phyloP scores from a whole-genome alignment of 2,329 filamentous ascomycete species.

The Trichoderma sp. region DNA sequence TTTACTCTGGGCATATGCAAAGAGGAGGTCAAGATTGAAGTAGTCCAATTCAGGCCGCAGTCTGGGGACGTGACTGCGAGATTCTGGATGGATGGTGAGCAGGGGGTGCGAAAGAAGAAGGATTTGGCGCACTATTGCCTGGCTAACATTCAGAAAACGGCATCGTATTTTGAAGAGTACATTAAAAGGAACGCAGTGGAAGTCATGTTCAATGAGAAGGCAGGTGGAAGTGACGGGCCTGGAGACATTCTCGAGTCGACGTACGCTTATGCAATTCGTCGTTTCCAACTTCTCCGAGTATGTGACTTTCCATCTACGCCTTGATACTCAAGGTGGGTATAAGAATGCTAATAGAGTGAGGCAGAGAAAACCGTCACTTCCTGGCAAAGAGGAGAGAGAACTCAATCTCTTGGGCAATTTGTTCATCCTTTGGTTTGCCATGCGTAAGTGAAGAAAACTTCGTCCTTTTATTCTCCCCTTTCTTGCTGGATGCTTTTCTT shows the following conservation, averaged over 20 bases:
- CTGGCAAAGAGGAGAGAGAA: slow-evolving; percentile 29
- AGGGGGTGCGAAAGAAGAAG: slow-evolving; percentile 29
- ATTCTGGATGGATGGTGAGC: slow-evolving; percentile 35
- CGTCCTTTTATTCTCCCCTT: neutral
- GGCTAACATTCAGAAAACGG: slow-evolving; percentile 36
- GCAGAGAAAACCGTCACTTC: neutral
- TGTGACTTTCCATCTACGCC: neutral
- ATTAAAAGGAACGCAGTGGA: slow-evolving; percentile 32
- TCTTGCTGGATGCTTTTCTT: neutral
- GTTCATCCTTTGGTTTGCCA: slow-evolving; percentile 47
- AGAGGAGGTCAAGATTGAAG: slow-evolving; percentile 38
- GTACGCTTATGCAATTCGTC: slow-evolving; percentile 25
- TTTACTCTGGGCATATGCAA: slow-evolving; percentile 40
- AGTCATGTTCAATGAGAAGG: slow-evolving; percentile 30
- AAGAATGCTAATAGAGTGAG: neutral
- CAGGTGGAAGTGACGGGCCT: neutral
- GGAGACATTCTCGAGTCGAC: slow-evolving; percentile 26
- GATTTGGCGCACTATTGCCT: slow-evolving; percentile 43
- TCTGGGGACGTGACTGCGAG: slow-evolving; percentile 40
- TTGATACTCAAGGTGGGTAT: neutral
- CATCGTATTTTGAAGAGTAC: slow-evolving; percentile 37
- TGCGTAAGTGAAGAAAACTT: slow-evolving; percentile 37
- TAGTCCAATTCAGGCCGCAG: slow-evolving; percentile 42
- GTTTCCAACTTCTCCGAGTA: slow-evolving; percentile 29
- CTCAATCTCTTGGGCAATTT: slow-evolving; percentile 40